phyloP scores from a whole-genome alignment of 257 asterid species.

The Osmanthus fragrans region DNA sequence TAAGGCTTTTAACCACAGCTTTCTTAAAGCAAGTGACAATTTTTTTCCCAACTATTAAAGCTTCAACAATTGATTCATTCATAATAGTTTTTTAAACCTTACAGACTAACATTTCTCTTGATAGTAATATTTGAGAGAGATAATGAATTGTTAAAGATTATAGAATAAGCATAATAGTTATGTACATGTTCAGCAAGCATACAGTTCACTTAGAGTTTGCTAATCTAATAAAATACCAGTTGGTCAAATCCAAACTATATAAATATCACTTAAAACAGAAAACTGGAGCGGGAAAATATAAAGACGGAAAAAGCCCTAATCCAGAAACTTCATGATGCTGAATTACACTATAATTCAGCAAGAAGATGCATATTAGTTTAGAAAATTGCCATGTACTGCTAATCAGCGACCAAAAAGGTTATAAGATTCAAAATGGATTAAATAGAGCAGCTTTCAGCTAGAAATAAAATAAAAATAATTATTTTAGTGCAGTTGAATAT shows the following conservation, averaged over 20 bases:
- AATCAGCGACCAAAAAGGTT: neutral
- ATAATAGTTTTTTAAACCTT: neutral
- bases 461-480: neutral
- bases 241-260: neutral
- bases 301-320: neutral
- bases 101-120: neutral
- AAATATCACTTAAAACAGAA: neutral
- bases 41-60: neutral
- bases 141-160: neutral
- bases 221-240: neutral
- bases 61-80: neutral
- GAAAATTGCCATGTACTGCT: neutral
- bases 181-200: neutral
- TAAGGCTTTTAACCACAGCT: neutral
- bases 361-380: neutral
- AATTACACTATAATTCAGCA: neutral
- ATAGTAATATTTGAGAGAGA: neutral
- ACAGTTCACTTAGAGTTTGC: neutral
- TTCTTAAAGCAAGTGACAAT: neutral
- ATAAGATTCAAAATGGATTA: neutral
- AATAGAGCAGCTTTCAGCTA: neutral
- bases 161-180: neutral
- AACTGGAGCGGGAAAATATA: constrained; percentile 2
- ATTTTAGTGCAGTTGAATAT: neutral
- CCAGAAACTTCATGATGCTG: neutral